Conservation (phyloP, 352 stramenopile species). For the Phytophthora aleatoria region DNA sequence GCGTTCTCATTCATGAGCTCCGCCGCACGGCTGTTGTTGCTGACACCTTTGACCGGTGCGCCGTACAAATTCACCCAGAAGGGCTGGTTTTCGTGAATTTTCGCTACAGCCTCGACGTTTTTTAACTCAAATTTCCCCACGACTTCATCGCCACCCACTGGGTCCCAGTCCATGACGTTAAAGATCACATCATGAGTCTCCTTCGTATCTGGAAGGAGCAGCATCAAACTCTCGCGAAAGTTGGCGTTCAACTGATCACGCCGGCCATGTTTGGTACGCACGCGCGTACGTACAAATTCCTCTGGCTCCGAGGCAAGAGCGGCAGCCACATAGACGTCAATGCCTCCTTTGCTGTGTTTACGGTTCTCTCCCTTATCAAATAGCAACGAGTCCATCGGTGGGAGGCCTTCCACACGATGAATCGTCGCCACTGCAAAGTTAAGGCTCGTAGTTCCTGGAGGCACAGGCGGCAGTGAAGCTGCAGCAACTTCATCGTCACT, state of each 20-base stretch:
- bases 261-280: conserved; percentile 65
- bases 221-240: conserved; percentile 75
- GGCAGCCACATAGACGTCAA: conserved; percentile 72
- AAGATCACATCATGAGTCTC: conserved; percentile 40
- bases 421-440: conserved; percentile 65
- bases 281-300: conserved; percentile 64
- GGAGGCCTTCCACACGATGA: conserved; percentile 65
- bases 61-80: conserved; percentile 84
- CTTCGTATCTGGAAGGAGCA: conserved; percentile 40
- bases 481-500: conserved; percentile 28
- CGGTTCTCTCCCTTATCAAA: conserved; percentile 54
- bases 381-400: conserved; percentile 60
- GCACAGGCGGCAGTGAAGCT: conserved; percentile 31
- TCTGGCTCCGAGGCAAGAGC: conserved; percentile 36
- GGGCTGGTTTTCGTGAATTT: conserved; percentile 37
- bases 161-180: conserved; percentile 74
- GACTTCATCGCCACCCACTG: conserved; percentile 65
- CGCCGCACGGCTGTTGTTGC: conserved; percentile 40
- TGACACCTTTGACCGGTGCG: conserved; percentile 56
- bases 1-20: conserved; percentile 69
- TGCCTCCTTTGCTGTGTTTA: conserved; percentile 52
- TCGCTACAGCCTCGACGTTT: conserved; percentile 41
- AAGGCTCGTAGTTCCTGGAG: conserved; percentile 49
- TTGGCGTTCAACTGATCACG: conserved; percentile 60
- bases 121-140: conserved; percentile 57